A percentile compares a stretch with the other conserved stretches of the same genome.
phyloP scores from a whole-genome alignment of 2,329 filamentous ascomycete genomes.

The Alternaria sp. region DNA sequence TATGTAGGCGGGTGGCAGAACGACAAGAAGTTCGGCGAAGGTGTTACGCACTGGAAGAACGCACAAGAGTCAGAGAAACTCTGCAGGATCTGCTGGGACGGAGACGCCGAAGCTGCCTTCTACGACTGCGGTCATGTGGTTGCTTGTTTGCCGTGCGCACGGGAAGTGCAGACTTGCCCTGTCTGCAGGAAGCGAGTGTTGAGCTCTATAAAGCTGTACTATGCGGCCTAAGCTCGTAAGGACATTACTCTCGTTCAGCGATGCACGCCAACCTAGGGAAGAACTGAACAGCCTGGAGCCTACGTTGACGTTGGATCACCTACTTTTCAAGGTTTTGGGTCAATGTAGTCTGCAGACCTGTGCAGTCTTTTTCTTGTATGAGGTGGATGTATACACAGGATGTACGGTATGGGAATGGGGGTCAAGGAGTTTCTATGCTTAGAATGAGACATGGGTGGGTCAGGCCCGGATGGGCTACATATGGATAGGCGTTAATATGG shows the following conservation, averaged over 20 bases:
- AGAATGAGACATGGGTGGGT: background rate
- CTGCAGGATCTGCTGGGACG: slow-evolving; percentile 69
- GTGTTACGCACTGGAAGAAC: slow-evolving; percentile 67
- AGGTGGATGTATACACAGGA: background rate
- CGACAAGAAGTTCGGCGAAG: slow-evolving; percentile 66
- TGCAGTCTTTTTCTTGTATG: background rate
- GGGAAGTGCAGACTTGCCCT: slow-evolving; percentile 64
- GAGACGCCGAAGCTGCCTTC: slow-evolving; percentile 65
- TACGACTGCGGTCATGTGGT: slow-evolving; percentile 69
- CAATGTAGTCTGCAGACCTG: too few relatives aligned
- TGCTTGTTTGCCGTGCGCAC: slow-evolving; percentile 65
- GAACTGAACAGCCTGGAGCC: too few relatives aligned
- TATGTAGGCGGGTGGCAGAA: slow-evolving; percentile 67
- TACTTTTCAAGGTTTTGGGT: too few relatives aligned
- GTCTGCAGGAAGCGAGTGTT: slow-evolving; percentile 65
- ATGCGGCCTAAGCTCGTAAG: slow-evolving; percentile 37
- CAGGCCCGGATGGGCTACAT: background rate
- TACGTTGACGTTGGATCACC: too few relatives aligned
- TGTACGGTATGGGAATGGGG: background rate
- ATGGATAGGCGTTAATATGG: background rate
- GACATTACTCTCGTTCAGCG: background rate
- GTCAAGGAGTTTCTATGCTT: background rate
- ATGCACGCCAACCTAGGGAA: background rate
- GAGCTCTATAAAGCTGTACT: slow-evolving; percentile 64
- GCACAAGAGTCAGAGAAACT: slow-evolving; percentile 66